Evolutionary conservation across 805 yeast genomes (phyloP).

Genomic region (Teunomyces barrocoloradensis): DNA sequence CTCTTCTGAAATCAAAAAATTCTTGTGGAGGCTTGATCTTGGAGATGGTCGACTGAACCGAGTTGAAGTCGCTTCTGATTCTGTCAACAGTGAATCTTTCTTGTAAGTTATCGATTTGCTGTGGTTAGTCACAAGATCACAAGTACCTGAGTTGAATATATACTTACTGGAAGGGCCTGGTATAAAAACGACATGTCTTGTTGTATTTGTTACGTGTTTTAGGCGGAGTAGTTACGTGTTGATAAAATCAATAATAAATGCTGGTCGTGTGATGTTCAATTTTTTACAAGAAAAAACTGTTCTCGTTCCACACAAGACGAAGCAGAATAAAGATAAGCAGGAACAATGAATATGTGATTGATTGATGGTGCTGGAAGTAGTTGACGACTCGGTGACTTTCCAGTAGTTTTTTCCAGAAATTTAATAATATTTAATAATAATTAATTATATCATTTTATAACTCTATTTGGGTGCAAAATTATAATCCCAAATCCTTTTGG

Average conservation of each 20-base stretch:
- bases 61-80: conserved; percentile 22
- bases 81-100: conserved; percentile 25
- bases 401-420: background rate
- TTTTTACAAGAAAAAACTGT: background rate
- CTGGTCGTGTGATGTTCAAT: background rate
- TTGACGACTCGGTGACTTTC: too few relatives aligned
- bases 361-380: too few relatives aligned
- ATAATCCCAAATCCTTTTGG: conserved; percentile 70
- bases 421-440: background rate
- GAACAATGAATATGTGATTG: too few relatives aligned
- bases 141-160: too few relatives aligned
- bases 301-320: background rate
- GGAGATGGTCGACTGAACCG: conserved; percentile 63
- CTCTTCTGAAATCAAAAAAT: conserved; percentile 84
- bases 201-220: background rate
- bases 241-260: background rate
- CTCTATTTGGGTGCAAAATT: background rate
- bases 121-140: conserved; percentile 9
- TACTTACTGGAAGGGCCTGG: conserved; percentile 8
- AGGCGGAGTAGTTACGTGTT: conserved; percentile 1
- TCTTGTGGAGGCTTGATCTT: conserved; percentile 87
- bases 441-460: too few relatives aligned
- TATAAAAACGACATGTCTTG: conserved; percentile 7
- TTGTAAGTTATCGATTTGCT: conserved; percentile 12
- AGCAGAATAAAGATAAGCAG: background rate